These are phyloP conservation scores for Excoecaria cochinchinensis DNA, from an alignment of 345 rosid genomes.

Conservation along the genomic window DNA sequence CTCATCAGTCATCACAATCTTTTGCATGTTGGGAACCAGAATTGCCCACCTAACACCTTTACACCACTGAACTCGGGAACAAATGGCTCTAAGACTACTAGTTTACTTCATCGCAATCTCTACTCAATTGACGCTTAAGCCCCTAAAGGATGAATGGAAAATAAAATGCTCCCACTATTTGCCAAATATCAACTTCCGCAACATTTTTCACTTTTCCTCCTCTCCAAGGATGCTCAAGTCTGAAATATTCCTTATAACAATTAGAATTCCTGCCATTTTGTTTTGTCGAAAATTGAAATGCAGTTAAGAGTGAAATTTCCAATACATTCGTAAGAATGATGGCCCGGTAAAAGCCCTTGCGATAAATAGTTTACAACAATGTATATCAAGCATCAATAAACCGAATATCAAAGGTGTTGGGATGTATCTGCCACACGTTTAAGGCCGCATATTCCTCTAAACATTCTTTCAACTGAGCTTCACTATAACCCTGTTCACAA, in stretches of 20 bases:
- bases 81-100: too few species aligned
- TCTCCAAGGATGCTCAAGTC: background rate
- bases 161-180: too few species aligned
- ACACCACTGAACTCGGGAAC: too few species aligned
- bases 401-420: conserved; percentile 83
- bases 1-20: too few species aligned
- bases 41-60: too few species aligned
- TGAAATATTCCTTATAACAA: background rate
- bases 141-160: too few species aligned
- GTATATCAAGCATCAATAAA: conserved; percentile 61
- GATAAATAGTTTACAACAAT: conserved; percentile 7
- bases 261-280: background rate
- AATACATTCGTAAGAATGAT: background rate
- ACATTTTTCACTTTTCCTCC: background rate
- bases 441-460: conserved; percentile 94
- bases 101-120: too few species aligned
- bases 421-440: conserved; percentile 97
- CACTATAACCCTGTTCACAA: conserved; percentile 85
- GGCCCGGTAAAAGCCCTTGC: background rate
- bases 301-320: background rate
- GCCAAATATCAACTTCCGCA: too few species aligned
- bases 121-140: too few species aligned
- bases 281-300: background rate
- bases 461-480: conserved; percentile 97
- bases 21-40: too few species aligned